Conservation (phyloP, 208 protist genomes). For the Trypanosoma grayi region DNA sequence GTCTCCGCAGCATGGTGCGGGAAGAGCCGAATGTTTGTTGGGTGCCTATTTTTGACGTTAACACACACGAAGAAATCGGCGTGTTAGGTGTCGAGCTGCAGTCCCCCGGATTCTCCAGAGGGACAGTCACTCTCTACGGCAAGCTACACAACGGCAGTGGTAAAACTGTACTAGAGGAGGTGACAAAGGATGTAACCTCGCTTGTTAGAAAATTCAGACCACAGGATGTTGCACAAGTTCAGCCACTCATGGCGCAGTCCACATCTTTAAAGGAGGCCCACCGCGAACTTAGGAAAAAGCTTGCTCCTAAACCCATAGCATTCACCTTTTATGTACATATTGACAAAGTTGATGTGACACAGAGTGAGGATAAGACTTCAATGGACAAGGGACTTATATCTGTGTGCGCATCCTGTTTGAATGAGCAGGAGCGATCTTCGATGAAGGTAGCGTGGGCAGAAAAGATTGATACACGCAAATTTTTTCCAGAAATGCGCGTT, state of each 20-base stretch:
- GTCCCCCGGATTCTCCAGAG: constrained; percentile 65
- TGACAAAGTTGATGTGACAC: constrained; percentile 44
- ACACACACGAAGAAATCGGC: constrained; percentile 25
- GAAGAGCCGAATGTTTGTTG: constrained; percentile 68
- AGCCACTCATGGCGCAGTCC: constrained; percentile 65
- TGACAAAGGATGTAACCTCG: constrained; percentile 69
- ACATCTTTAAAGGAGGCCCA: constrained; percentile 60
- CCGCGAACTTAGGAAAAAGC: constrained; percentile 52
- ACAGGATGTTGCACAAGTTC: constrained; percentile 48
- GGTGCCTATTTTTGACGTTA: constrained; percentile 48
- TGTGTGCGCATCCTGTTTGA: constrained; percentile 38
- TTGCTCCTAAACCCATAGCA: constrained; percentile 37
- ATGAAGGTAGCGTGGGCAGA: constrained; percentile 34
- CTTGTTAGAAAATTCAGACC: constrained; percentile 67
- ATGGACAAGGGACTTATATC: constrained; percentile 45
- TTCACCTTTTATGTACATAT: constrained; percentile 78
- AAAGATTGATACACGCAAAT: constrained; percentile 28
- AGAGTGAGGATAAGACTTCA: constrained; percentile 24
- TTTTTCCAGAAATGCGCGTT: constrained; percentile 33
- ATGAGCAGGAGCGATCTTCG: constrained; percentile 37
- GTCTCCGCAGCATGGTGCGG: constrained; percentile 48
- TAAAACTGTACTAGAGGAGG: constrained; percentile 24
- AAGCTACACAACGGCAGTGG: constrained; percentile 9
- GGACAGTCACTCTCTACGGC: constrained; percentile 43
- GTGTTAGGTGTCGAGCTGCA: constrained; percentile 65